Base-by-base conservation (phyloP, 2,329 filamentous ascomycete genomes). In the Aspergillus sojae region DNA sequence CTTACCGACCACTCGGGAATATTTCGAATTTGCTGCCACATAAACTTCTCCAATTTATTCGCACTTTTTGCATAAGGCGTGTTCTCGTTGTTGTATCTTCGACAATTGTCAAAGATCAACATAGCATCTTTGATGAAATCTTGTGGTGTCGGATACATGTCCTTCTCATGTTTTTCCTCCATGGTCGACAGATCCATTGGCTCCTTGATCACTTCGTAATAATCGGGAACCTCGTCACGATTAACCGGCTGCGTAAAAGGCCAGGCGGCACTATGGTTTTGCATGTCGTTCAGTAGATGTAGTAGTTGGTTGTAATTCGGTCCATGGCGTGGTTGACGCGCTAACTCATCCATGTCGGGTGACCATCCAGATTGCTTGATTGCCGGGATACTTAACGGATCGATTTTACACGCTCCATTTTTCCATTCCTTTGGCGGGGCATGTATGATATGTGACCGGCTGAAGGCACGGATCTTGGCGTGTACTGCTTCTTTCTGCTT, bases 181-280 rank as follows among this genome's bases (percentile, higher is more conserved):
- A 99, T 98, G 23, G 94, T 97, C 55, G 88, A 90, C 55, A 97
- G 84, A 75, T 97, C 95, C 95, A 99, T 99, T 41, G 95, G 95
- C 77, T 97, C 91, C 75, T 94, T 94, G 82, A 99, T 99, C 65
- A 98, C 94, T 64, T 97, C 93, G 82, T 98, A 98, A 81, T 99
- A 99, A 77, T 99, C 95, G n/a, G 93, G 89, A 0, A 99, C 95
- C 69, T 98, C 95, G 72, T 99, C 95, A 69, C 91, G 89, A 76
- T 96, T 97, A 69, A 99, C 95, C 0, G 95, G 94, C 30, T 93
- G 88, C 36, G 95, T 86, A 83, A 99, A 99, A 0, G 95, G 95
- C 95, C 95, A 99, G 0, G 93, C 91, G 9, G 91, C 90, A 70
- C 89, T 89, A 80, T 97, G 93, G 76, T 97, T 98, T 77, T 98